Evolutionary conservation across 129 eudicot species (phyloP).

Genomic region (Tagetes erecta): DNA sequence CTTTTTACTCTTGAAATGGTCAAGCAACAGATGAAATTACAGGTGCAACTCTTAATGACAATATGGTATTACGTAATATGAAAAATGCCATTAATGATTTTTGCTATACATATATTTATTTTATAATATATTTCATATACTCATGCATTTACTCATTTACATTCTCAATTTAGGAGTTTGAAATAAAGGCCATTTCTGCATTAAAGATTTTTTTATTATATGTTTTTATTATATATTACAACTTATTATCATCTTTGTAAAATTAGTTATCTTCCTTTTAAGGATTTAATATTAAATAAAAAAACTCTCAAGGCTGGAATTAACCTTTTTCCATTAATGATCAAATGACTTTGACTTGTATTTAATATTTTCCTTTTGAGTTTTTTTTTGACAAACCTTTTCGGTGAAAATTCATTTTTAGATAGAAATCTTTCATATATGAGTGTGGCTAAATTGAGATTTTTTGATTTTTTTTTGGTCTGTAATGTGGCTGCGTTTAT

Average conservation of each 20-base stretch:
- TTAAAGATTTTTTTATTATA: not conserved
- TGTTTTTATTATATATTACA: not conserved
- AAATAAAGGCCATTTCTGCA: constrained; percentile 22
- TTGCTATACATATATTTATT: constrained; percentile 3
- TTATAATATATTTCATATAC: constrained; percentile 7
- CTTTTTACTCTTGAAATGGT: constrained; percentile 14
- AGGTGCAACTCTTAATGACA: constrained; percentile 12
- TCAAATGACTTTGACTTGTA: constrained; percentile 6
- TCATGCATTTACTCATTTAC: constrained; percentile 18
- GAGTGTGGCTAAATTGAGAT: not conserved
- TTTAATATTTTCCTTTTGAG: not conserved
- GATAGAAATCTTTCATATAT: constrained; percentile 15
- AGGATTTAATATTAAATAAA: constrained; percentile 14
- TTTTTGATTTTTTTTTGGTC: constrained; percentile 12
- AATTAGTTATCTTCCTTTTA: constrained; percentile 19
- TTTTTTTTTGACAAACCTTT: not conserved
- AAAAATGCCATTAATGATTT: constrained; percentile 8
- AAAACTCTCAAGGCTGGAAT: constrained; percentile 10
- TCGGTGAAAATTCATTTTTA: not conserved
- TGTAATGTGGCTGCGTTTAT: constrained; percentile 3
- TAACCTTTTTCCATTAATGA: constrained; percentile 24
- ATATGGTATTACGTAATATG: constrained; percentile 17
- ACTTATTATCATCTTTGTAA: constrained; percentile 18
- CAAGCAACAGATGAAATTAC: constrained; percentile 12
- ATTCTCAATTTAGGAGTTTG: constrained; percentile 11